Percentiles rank a stretch among this genome's conserved stretches.
phyloP scores from a whole-genome alignment of 176 grass and related monocot species.

The Neostapfia colusana region DNA sequence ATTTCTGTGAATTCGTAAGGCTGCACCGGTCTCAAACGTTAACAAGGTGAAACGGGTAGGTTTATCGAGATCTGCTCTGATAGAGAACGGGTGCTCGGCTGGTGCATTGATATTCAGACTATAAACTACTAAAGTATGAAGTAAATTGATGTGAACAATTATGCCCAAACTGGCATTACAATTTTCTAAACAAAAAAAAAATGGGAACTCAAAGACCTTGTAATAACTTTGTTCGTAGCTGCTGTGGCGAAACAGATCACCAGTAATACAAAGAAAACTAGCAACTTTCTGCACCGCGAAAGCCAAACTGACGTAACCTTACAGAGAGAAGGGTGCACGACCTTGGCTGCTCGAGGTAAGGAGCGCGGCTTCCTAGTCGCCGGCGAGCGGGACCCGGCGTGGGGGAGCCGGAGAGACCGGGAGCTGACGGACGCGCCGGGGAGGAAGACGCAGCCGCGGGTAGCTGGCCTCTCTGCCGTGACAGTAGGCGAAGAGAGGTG shows the following conservation, averaged over 20 bases:
- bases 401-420: constrained; percentile 19
- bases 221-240: no score
- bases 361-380: neutral
- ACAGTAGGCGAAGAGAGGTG: neutral
- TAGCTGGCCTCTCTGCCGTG: constrained; percentile 11
- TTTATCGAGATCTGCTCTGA: neutral
- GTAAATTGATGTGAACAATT: neutral
- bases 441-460: constrained; percentile 13
- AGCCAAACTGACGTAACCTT: neutral
- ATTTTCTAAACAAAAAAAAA: neutral
- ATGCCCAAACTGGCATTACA: neutral
- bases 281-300: neutral
- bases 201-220: no score
- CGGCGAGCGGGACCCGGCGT: constrained; percentile 8
- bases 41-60: neutral
- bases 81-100: neutral
- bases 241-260: no score
- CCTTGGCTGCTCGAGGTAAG: constrained; percentile 30
- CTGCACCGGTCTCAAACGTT: neutral
- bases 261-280: neutral
- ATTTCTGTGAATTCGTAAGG: neutral
- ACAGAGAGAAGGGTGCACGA: neutral
- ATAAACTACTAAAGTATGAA: neutral
- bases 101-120: neutral
- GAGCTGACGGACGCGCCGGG: constrained; percentile 1